Evolutionary conservation across 2,329 filamentous ascomycete genomes (phyloP), one percentile per base, ranked within the genome.

Genomic region (Sporothrix inflata): DNA sequence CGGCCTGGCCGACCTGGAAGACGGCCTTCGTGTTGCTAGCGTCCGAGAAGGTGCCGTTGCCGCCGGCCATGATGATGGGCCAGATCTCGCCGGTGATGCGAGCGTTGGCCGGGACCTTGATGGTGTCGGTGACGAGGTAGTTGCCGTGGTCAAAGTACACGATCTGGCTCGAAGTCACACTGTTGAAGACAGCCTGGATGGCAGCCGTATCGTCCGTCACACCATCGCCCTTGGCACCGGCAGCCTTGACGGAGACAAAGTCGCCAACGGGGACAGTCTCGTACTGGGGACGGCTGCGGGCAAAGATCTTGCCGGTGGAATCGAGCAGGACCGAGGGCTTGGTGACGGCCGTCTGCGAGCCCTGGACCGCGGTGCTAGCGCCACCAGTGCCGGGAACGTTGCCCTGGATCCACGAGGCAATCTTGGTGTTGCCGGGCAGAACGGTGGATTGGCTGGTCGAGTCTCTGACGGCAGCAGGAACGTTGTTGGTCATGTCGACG

Each of bases 71-170:
- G 80, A 98, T 91, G 74, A 97, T 83, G 2, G 95, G 91, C 93
- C 93, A 97, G 79, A 97, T 90, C 82, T 98, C 94, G 77, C 95
- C 95, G 8, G 92, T 93, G 79, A 98, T 94, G 83, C 91, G 92
- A 83, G 95, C 90, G 78, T 94, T 88, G 84, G 91, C 92, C 72
- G 92, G 92, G 9, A 94, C 86, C 76, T 88, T 87, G 79, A 94
- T 83, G 0, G 92, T 94, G 76, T 88, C 85, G 57, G 87, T 90
- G 76, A 94, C 83, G 71, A 92, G 80, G 79, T 94, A 94, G 67
- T 90, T 87, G 71, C 92, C 92, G 77, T 91, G 90, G 78, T 93
- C 91, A 76, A 95, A 91, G 82, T 90, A 94, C 72, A 93, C 86
- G 74, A 95, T 81, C 76, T 91, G 86, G 75, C 89, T 89, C 0